Conservation (phyloP, 495 filamentous ascomycete genomes). For the Halenospora varia region DNA sequence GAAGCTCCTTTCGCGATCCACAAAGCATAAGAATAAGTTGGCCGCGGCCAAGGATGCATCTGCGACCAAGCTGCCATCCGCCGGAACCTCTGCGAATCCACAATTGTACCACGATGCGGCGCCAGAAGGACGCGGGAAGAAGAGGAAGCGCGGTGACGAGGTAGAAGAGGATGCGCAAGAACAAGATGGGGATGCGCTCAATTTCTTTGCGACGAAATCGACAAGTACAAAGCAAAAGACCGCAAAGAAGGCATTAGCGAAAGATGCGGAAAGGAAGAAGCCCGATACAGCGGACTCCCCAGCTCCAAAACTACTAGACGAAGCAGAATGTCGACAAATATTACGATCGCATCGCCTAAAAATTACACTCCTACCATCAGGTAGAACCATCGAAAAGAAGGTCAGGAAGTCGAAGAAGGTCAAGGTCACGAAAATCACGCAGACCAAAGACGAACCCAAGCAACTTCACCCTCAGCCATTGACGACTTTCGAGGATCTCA, state of each 20-base stretch:
- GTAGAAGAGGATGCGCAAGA: conserved; percentile 9
- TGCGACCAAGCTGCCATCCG: conserved; percentile 42
- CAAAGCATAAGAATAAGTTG: conserved; percentile 39
- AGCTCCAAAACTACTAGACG: conserved; percentile 32
- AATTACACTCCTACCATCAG: conserved; percentile 59
- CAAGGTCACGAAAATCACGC: conserved; percentile 45
- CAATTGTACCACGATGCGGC: conserved; percentile 46
- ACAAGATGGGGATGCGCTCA: conserved; percentile 34
- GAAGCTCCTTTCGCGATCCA: conserved; percentile 62
- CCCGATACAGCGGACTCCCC: too few relatives aligned
- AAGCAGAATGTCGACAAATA: conserved; percentile 69
- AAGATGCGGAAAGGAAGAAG: background rate
- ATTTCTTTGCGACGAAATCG: conserved; percentile 42
- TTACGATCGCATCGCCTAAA: conserved; percentile 84
- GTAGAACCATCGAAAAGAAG: conserved; percentile 36
- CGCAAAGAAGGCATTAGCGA: conserved; percentile 18
- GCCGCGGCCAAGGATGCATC: conserved; percentile 26
- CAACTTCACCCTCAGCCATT: conserved; percentile 73
- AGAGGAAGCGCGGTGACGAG: conserved; percentile 42
- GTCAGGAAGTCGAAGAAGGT: conserved; percentile 47
- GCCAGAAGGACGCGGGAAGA: conserved; percentile 32
- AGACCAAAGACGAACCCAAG: conserved; percentile 37
- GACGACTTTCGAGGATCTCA: conserved; percentile 69
- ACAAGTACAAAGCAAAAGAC: conserved; percentile 2
- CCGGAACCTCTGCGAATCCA: conserved; percentile 42